A percentile compares a stretch with the other conserved stretches of the same genome.
Conservation (phyloP, 2,329 filamentous ascomycete species). For the Penicillium sp. region DNA sequence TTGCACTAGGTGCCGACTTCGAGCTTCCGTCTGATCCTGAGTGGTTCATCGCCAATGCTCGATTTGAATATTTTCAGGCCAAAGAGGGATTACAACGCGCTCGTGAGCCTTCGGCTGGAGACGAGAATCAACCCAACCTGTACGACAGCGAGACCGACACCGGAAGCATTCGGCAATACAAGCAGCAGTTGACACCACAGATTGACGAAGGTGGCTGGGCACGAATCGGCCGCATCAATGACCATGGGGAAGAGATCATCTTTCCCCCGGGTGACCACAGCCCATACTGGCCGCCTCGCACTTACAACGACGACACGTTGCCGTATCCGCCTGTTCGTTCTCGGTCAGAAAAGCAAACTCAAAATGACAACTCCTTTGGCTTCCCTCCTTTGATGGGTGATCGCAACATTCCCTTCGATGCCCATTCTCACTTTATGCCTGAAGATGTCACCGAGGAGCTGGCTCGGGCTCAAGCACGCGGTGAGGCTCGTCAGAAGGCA, state of each 20-base stretch:
- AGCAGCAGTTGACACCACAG: neutral
- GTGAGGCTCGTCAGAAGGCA: conserved; percentile 4
- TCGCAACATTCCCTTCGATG: conserved; percentile 17
- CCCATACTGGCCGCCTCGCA: conserved; percentile 15
- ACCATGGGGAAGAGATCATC: conserved; percentile 17
- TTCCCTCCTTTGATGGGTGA: conserved; percentile 22
- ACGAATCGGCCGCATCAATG: conserved; percentile 14
- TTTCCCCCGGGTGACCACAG: conserved; percentile 7
- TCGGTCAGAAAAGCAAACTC: conserved; percentile 11
- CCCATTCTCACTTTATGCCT: neutral
- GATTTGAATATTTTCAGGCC: neutral
- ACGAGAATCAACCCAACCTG: neutral
- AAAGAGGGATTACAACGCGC: neutral
- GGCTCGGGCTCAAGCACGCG: conserved; percentile 4
- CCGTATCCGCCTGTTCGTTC: conserved; percentile 19
- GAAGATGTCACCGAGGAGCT: conserved; percentile 16
- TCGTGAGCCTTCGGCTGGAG: neutral
- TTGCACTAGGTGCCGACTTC: conserved; percentile 13
- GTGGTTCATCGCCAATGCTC: conserved; percentile 1
- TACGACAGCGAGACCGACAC: conserved; percentile 1
- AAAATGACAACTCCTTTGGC: conserved; percentile 10
- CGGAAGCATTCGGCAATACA: neutral
- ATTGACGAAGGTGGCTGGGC: conserved; percentile 12
- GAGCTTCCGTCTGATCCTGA: conserved; percentile 6
- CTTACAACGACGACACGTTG: conserved; percentile 16